Evolutionary conservation across 306 rosid genomes (phyloP).

Genomic region (Crataegus laevigata): DNA sequence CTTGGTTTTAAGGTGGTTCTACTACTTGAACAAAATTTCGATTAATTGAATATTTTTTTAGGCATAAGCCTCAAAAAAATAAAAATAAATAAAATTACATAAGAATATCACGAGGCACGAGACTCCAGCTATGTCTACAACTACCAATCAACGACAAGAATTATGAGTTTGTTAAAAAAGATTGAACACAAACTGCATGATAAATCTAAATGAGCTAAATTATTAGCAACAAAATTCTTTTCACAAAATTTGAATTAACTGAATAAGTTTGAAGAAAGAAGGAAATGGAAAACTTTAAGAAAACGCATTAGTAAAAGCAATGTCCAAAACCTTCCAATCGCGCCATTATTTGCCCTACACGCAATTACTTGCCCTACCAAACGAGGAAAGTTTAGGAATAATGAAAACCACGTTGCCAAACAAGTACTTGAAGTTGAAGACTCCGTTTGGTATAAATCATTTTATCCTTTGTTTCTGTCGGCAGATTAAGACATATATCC

Average conservation of each 20-base stretch:
- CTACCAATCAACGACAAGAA: too few relatives aligned
- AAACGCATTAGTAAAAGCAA: not conserved
- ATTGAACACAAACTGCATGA: too few relatives aligned
- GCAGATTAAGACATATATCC: not conserved
- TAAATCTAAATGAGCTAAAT: too few relatives aligned
- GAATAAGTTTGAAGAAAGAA: not conserved
- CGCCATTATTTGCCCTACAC: not conserved
- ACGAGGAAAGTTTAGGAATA: not conserved
- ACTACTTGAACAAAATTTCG: not conserved
- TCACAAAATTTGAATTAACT: not conserved
- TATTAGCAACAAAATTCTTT: too few relatives aligned
- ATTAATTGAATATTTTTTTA: too few relatives aligned
- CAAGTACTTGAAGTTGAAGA: not conserved
- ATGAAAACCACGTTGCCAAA: not conserved
- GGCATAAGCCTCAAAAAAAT: too few relatives aligned
- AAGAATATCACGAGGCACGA: too few relatives aligned
- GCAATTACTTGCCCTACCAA: not conserved
- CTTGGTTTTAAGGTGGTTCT: not conserved
- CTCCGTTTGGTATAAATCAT: not conserved
- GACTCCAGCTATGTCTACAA: rapidly evolving
- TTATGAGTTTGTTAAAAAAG: too few relatives aligned
- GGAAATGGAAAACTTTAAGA: not conserved
- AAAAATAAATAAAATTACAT: too few relatives aligned
- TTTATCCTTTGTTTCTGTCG: not conserved
- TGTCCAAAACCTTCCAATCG: slow-evolving; percentile 1